phyloP scores from a whole-genome alignment of 164 flowering plant species.

The Echeveria elegans region DNA sequence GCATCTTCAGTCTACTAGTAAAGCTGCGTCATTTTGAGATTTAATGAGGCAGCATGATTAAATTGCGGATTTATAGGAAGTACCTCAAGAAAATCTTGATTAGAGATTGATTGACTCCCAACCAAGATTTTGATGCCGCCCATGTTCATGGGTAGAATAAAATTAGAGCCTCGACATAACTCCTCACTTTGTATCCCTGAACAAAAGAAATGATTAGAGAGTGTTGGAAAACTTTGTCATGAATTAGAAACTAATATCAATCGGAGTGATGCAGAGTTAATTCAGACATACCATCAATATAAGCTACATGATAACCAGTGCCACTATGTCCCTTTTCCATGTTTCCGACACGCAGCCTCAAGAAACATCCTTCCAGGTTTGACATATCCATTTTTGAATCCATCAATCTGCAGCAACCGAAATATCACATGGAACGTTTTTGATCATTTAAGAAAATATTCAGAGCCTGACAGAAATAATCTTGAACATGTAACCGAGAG shows the following conservation, averaged over 20 bases:
- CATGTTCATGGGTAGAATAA: conserved; percentile 35
- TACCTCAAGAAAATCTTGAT: conserved; percentile 84
- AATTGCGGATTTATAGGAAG: not conserved
- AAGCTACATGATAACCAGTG: not conserved
- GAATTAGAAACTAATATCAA: not conserved
- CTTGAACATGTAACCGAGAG: not conserved
- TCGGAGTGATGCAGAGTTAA: not conserved
- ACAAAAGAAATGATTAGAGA: not conserved
- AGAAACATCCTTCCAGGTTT: not conserved
- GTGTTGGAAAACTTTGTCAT: not conserved
- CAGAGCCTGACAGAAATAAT: not conserved
- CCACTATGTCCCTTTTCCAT: not conserved
- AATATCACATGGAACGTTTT: not conserved
- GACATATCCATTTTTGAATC: not conserved
- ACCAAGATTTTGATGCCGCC: conserved; percentile 50
- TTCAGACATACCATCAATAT: not conserved
- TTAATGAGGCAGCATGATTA: not conserved
- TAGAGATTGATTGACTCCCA: conserved; percentile 61
- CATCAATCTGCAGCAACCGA: not conserved
- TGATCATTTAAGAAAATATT: not conserved
- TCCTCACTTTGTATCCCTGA: conserved; percentile 31
- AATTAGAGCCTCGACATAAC: conserved; percentile 17
- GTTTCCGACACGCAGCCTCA: conserved; percentile 2
- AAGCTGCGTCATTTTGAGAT: not conserved
- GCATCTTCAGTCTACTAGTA: not conserved